These are phyloP conservation scores for Quercus cerris DNA, from an alignment of 306 rosid genomes.

Conservation along the genomic window DNA sequence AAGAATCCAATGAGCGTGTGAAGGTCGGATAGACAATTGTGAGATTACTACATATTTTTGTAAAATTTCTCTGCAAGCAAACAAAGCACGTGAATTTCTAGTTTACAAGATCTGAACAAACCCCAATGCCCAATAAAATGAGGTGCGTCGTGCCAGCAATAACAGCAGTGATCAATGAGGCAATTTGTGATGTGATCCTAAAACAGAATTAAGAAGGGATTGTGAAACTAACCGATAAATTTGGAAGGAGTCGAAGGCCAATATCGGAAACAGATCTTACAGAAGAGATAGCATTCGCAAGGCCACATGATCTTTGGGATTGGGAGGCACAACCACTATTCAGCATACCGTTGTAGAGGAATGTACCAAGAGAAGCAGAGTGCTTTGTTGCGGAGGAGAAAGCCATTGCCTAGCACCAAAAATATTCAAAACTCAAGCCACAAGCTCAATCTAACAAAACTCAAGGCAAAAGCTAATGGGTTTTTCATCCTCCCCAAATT, in stretches of 20 bases:
- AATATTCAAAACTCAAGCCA: too few relatives aligned
- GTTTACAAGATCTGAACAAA: neutral
- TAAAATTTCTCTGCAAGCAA: neutral
- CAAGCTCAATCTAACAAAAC: too few relatives aligned
- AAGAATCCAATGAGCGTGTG: neutral
- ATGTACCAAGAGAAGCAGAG: conserved; percentile 33
- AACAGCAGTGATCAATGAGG: neutral
- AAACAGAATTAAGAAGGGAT: neutral
- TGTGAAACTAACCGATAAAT: conserved; percentile 35
- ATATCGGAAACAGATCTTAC: conserved; percentile 24
- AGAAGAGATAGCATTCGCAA: neutral
- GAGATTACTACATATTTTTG: neutral
- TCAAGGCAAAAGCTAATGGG: too few relatives aligned
- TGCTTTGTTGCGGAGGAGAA: conserved; percentile 34
- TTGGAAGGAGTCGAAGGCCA: conserved; percentile 39
- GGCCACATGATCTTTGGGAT: neutral
- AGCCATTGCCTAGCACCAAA: conserved; percentile 28
- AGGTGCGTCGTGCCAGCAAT: too few relatives aligned
- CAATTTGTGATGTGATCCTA: neutral
- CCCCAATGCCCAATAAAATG: neutral
- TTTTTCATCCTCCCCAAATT: too few relatives aligned
- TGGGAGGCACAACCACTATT: neutral
- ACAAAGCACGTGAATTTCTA: neutral
- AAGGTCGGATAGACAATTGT: neutral
- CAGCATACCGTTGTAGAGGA: conserved; percentile 21